A percentile compares a stretch with the other conserved stretches of the same genome.
phyloP scores from a whole-genome alignment of 2,329 filamentous ascomycete genomes.

The Xylogone sp. region DNA sequence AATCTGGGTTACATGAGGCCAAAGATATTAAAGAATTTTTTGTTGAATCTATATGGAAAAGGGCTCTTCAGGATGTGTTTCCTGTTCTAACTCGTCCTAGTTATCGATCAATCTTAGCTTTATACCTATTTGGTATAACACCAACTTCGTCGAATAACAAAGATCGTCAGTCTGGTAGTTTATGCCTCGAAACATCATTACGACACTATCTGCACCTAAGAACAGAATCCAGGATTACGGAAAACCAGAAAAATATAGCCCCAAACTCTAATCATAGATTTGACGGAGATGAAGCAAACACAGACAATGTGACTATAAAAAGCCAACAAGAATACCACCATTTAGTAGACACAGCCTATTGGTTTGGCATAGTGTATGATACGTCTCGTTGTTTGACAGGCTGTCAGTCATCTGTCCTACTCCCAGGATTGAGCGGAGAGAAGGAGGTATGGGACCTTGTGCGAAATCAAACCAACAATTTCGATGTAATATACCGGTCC shows the following conservation, averaged over 20 bases:
- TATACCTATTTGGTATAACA: constrained; percentile 3
- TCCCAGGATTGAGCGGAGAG: neutral
- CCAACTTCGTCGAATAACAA: neutral
- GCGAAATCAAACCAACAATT: neutral
- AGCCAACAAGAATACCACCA: constrained; percentile 1
- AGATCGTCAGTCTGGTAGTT: neutral
- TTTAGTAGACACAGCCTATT: constrained; percentile 1
- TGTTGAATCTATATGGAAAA: neutral
- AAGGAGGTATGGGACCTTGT: neutral
- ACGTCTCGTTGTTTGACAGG: neutral
- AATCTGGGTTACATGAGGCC: neutral
- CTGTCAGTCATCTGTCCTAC: neutral
- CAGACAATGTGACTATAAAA: neutral
- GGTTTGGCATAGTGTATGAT: constrained; percentile 1
- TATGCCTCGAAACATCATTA: neutral
- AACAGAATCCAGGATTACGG: no score
- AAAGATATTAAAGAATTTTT: neutral
- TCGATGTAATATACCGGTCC: neutral
- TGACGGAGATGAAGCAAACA: neutral
- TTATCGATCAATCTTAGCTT: constrained; percentile 1
- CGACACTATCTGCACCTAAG: no score
- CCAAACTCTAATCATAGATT: neutral
- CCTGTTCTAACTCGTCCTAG: neutral
- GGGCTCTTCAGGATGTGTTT: neutral
- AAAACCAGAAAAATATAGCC: neutral